Evolutionary conservation across 2,329 filamentous ascomycete genomes (phyloP).

Genomic region (Aspergillus ibericus): DNA sequence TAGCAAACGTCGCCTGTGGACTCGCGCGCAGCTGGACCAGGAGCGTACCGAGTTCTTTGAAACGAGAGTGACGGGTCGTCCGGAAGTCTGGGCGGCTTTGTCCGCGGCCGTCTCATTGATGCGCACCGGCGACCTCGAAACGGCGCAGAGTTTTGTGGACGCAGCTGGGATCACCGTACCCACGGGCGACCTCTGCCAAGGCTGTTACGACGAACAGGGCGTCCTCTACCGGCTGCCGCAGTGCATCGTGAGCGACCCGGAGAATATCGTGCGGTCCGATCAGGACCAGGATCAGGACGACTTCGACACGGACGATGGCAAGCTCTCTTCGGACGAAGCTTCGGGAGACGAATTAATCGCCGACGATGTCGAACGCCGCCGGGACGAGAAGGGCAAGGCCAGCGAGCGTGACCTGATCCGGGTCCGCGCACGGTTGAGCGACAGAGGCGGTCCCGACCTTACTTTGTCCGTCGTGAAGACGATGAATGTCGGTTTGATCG

Average conservation of each 20-base stretch:
- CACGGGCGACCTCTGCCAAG: conserved; percentile 69
- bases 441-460: conserved; percentile 63
- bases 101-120: conserved; percentile 67
- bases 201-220: conserved; percentile 70
- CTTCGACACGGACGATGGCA: conserved; percentile 32
- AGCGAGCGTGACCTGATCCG: conserved; percentile 57
- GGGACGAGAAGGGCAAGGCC: conserved; percentile 63
- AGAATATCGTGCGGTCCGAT: conserved; percentile 48
- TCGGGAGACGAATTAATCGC: conserved; percentile 41
- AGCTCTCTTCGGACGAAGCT: conserved; percentile 38
- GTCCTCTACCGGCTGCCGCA: conserved; percentile 69
- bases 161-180: conserved; percentile 75
- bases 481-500: conserved; percentile 65
- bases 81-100: conserved; percentile 79
- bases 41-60: conserved; percentile 88
- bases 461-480: conserved; percentile 57
- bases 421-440: conserved; percentile 65
- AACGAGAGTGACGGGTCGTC: conserved; percentile 74
- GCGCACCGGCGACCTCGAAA: conserved; percentile 61
- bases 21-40: conserved; percentile 63
- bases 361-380: conserved; percentile 41
- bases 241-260: conserved; percentile 68
- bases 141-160: conserved; percentile 77
- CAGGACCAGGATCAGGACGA: conserved; percentile 26
- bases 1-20: conserved; percentile 66